phyloP scores from a whole-genome alignment of 1,284 basidiomycete species.

The Psilocybe mexicana region DNA sequence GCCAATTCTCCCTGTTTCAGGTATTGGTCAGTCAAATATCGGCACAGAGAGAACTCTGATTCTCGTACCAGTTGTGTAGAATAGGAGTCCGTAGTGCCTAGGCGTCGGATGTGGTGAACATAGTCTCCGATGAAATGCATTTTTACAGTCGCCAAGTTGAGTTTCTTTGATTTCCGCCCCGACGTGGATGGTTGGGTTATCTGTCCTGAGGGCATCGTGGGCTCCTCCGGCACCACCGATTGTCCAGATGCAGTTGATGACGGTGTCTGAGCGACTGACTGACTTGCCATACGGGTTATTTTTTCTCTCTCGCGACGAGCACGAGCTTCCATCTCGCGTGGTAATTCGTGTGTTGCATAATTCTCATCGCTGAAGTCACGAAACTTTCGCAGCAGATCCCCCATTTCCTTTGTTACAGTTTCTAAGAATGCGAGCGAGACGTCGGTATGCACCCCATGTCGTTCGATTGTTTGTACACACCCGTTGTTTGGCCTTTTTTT shows the following conservation, averaged over 20 bases:
- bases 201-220: not conserved
- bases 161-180: constrained; percentile 12
- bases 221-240: too few relatives aligned
- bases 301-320: constrained; percentile 13
- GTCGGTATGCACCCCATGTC: constrained; percentile 38
- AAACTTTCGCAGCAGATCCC: constrained; percentile 28
- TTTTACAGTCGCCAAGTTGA: constrained; percentile 35
- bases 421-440: constrained; percentile 26
- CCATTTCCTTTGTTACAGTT: constrained; percentile 23
- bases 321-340: constrained; percentile 27
- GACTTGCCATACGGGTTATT: too few relatives aligned
- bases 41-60: not conserved
- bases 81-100: constrained; percentile 33
- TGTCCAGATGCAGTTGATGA: not conserved
- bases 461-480: too few relatives aligned
- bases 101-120: constrained; percentile 27
- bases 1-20: constrained; percentile 32
- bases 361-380: constrained; percentile 18
- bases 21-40: too few relatives aligned
- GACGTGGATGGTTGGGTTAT: not conserved
- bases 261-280: too few relatives aligned
- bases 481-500: too few relatives aligned
- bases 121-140: constrained; percentile 39
- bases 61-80: constrained; percentile 29
- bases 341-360: constrained; percentile 30